Base-by-base conservation (phyloP, 2,329 filamentous ascomycete species). In the Nemania sp. region DNA sequence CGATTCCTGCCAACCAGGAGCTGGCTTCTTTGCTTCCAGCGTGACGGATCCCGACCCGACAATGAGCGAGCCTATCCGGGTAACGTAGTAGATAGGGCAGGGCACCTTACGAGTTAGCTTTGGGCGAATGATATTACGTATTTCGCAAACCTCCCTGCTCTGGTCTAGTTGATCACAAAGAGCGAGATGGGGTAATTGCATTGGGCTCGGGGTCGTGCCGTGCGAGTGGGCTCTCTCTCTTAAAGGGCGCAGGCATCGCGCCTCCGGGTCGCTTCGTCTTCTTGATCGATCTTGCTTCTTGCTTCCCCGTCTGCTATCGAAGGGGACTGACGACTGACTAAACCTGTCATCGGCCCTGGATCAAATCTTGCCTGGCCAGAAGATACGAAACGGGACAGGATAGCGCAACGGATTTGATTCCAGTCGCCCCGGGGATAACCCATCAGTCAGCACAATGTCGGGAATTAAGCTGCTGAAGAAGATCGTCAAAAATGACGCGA, bases 401-500 rank as follows among this genome's bases (percentile, higher is more conserved):
- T 18, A 46, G 13, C 10, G 21, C 18, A 57, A 59, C 49, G 37
- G 37, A 53, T 15, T 42, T 9, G 17, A 20, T 43, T 12, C 3
- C 40, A 34, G 15, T 53, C 35, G 17, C 46, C 47, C n/a, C 18
- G 55, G 54, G 53, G 39, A 7, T 21, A 42, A 17, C 39, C 52
- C 40, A 42, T 40, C 47, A 37, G 32, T 62, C 61, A 63, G 40
- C 63, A 72, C 66, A 58, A 53, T 69, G 67, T 66, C 62, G 57
- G 57, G 39, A 18, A 55, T 51, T 12, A 34, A 53, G 46, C 2
- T 73, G 50, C 70, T 81, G 57, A 74, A 68, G 61, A 78, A 76
- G 66, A 79, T 83, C 64, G 78, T 82, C 64, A 78, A 77, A 68
- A 83, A 83, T 72, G 80, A 90, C 69, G 84, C 88, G 57, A 89